Percentiles rank a stretch among this genome's conserved stretches.
phyloP scores from a whole-genome alignment of 2,329 filamentous ascomycete species.

The Pestalotiopsis sp. region DNA sequence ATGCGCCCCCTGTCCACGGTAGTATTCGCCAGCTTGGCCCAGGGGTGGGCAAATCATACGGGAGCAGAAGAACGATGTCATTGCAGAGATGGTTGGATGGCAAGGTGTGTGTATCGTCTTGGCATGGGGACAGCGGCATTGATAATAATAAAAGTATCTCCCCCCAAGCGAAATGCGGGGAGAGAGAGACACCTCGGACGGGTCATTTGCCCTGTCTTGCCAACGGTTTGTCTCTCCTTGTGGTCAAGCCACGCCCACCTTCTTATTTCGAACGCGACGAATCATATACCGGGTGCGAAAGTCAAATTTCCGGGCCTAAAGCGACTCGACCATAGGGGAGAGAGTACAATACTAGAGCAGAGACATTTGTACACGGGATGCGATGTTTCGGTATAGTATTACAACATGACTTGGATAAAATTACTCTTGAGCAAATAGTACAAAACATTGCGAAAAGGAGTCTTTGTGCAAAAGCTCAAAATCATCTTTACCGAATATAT shows the following conservation, averaged over 20 bases:
- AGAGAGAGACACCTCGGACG: conserved; percentile 6
- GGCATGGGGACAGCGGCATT: neutral
- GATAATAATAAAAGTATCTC: neutral
- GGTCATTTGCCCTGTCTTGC: conserved; percentile 15
- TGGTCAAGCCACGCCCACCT: neutral
- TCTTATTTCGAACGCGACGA: neutral
- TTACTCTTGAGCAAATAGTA: no score
- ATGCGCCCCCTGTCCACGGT: conserved; percentile 14
- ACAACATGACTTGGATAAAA: no score
- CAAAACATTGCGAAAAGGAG: no score
- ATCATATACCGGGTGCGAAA: neutral
- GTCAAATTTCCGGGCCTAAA: neutral
- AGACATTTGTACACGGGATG: neutral
- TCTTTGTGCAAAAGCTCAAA: no score
- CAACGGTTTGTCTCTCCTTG: neutral
- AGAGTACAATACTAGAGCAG: neutral
- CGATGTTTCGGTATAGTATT: neutral
- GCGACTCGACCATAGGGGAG: neutral
- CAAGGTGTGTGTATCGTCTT: neutral
- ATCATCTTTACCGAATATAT: no score
- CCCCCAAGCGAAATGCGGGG: conserved; percentile 17
- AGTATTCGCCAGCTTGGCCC: no score
- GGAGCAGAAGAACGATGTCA: neutral
- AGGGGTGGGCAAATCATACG: neutral
- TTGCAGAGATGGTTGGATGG: neutral